Evolutionary conservation across 2,329 filamentous ascomycete species (phyloP).

Genomic region (Westerdykella sp.): DNA sequence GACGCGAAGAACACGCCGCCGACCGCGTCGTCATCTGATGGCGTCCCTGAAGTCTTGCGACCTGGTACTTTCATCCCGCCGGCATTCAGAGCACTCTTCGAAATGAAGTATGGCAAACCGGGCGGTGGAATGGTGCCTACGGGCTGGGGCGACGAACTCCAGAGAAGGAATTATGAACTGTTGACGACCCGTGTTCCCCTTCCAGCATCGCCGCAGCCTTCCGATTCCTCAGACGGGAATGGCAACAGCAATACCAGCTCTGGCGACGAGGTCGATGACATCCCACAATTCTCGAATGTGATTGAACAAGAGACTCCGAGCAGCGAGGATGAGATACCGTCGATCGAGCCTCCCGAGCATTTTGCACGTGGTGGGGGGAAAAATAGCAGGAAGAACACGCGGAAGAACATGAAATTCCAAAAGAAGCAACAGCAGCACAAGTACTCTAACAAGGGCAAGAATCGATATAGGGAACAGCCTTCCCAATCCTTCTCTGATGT

Average conservation of each 20-base stretch:
- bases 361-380: constrained; percentile 24
- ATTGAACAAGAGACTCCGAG: constrained; percentile 30
- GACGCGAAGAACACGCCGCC: constrained; percentile 45
- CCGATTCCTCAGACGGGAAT: constrained; percentile 23
- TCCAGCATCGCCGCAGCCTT: constrained; percentile 27
- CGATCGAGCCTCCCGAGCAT: constrained; percentile 17
- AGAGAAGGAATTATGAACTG: constrained; percentile 53
- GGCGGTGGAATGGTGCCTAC: constrained; percentile 58
- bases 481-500: constrained; percentile 25
- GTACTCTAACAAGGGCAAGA: constrained; percentile 25
- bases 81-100: constrained; percentile 60
- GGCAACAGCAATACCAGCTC: constrained; percentile 23
- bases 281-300: constrained; percentile 21
- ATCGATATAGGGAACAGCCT: constrained; percentile 20
- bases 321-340: constrained; percentile 31
- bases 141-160: constrained; percentile 60
- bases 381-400: constrained; percentile 25
- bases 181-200: constrained; percentile 44
- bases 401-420: constrained; percentile 19
- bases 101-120: constrained; percentile 58
- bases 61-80: constrained; percentile 57
- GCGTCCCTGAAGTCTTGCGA: constrained; percentile 43
- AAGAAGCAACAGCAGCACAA: constrained; percentile 30
- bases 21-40: constrained; percentile 11
- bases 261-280: constrained; percentile 31